These are phyloP conservation scores for Diplocarpon rosae DNA, from an alignment of 2,329 filamentous ascomycete species.

Conservation along the genomic window DNA sequence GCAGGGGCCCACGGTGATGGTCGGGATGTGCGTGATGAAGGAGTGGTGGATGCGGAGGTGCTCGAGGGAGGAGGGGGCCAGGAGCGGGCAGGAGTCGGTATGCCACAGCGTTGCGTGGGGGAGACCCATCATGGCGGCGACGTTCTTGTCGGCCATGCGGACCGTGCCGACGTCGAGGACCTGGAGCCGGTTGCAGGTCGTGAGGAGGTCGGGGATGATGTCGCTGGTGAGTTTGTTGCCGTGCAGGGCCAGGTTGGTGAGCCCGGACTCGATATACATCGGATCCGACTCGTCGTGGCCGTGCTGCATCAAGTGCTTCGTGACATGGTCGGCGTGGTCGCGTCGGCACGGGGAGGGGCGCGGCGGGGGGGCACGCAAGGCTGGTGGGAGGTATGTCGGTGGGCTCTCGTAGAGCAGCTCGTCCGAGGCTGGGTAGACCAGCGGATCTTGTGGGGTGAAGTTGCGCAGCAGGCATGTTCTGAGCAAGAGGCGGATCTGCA, in stretches of 20 bases:
- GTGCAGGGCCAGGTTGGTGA: conserved; percentile 46
- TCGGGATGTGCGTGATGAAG: conserved; percentile 43
- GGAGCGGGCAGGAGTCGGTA: background rate
- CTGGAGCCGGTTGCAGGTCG: conserved; percentile 35
- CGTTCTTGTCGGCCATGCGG: background rate
- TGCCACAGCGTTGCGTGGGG: conserved; percentile 7
- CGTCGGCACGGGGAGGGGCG: background rate
- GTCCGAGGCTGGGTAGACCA: background rate
- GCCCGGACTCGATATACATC: conserved; percentile 20
- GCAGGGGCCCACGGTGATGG: conserved; percentile 13
- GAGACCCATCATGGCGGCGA: background rate
- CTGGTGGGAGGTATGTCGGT: conserved; percentile 7
- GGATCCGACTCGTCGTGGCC: background rate
- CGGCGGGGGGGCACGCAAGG: background rate
- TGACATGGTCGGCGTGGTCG: background rate
- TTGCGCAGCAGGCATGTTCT: conserved; percentile 26
- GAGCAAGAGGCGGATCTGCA: conserved; percentile 28
- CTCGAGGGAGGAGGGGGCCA: conserved; percentile 37
- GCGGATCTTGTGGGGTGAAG: background rate
- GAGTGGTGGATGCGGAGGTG: conserved; percentile 48
- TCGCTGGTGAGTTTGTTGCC: conserved; percentile 36
- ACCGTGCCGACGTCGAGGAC: conserved; percentile 38
- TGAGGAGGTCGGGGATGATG: conserved; percentile 35
- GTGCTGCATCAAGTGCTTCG: background rate
- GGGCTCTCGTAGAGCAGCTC: conserved; percentile 5